Conservation (phyloP, 495 filamentous ascomycete species). For the Aspergillus nidulans region DNA sequence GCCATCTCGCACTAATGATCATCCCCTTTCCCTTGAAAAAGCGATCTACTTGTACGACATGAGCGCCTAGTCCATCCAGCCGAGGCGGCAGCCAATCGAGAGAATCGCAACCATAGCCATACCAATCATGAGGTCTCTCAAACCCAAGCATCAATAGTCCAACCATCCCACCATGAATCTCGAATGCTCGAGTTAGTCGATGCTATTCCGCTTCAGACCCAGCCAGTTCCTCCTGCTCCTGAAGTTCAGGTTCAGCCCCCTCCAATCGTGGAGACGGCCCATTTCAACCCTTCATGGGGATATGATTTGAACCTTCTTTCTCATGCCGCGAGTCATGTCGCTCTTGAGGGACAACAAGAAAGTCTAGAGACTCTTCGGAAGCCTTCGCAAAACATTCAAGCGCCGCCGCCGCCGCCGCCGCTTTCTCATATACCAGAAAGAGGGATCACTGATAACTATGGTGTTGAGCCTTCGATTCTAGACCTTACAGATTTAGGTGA, state of each 20-base stretch:
- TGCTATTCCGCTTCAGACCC: constrained; percentile 39
- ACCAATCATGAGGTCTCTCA: constrained; percentile 31
- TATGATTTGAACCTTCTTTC: constrained; percentile 48
- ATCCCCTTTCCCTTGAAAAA: constrained; percentile 18
- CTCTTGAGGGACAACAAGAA: constrained; percentile 45
- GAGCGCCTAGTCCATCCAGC: constrained; percentile 69
- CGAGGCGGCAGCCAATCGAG: constrained; percentile 46
- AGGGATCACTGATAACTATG: constrained; percentile 43
- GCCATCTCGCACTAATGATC: constrained; percentile 23
- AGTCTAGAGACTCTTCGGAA: constrained; percentile 42
- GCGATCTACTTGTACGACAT: constrained; percentile 68
- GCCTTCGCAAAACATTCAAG: constrained; percentile 25
- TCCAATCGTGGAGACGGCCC: constrained; percentile 41
- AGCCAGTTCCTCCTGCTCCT: constrained; percentile 31
- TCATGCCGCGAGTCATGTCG: constrained; percentile 48
- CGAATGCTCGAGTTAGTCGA: constrained; percentile 48
- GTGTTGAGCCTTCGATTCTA: constrained; percentile 43
- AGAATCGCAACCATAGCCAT: constrained; percentile 36
- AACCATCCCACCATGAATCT: constrained; percentile 40
- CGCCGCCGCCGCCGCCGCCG: constrained; percentile 30
- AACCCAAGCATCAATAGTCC: constrained; percentile 36
- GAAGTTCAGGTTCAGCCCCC: constrained; percentile 39
- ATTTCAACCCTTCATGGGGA: constrained; percentile 49
- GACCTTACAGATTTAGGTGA: constrained; percentile 45
- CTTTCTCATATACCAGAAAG: constrained; percentile 33